Evolutionary conservation across 2,329 filamentous ascomycete species (phyloP).

Genomic region (Diplodia intermedia): DNA sequence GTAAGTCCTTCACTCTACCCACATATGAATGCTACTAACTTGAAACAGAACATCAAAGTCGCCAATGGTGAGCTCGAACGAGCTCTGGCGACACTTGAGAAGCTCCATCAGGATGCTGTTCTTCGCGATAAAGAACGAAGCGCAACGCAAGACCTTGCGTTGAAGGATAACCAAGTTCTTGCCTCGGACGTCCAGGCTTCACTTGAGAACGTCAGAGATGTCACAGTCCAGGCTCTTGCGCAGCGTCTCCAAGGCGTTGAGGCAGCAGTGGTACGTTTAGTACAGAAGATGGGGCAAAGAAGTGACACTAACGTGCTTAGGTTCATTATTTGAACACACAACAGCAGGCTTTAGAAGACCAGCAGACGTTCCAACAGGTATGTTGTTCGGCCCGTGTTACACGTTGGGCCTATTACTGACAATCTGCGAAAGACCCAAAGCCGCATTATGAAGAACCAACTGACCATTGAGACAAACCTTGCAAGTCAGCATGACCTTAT

Average conservation of each 20-base stretch:
- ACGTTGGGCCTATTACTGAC: neutral
- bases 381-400: neutral
- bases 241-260: slow-evolving; percentile 11
- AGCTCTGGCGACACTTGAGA: slow-evolving; percentile 9
- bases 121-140: slow-evolving; percentile 5
- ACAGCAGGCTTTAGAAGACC: slow-evolving; percentile 22
- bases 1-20: neutral
- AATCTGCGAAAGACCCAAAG: neutral
- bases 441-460: slow-evolving; percentile 13
- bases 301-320: neutral
- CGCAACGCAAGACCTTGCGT: slow-evolving; percentile 11
- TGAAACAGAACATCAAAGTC: slow-evolving; percentile 30
- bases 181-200: neutral
- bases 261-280: neutral
- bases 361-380: slow-evolving; percentile 20
- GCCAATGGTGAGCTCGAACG: slow-evolving; percentile 36
- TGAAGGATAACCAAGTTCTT: slow-evolving; percentile 5
- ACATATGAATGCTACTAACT: neutral
- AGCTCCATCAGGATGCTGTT: slow-evolving; percentile 21
- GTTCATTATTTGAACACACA: neutral
- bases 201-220: slow-evolving; percentile 13
- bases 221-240: slow-evolving; percentile 5
- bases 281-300: neutral
- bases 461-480: slow-evolving; percentile 6
- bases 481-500: slow-evolving; percentile 14